phyloP scores from a whole-genome alignment of 257 asterid species.

The Rubia yunnanensis region DNA sequence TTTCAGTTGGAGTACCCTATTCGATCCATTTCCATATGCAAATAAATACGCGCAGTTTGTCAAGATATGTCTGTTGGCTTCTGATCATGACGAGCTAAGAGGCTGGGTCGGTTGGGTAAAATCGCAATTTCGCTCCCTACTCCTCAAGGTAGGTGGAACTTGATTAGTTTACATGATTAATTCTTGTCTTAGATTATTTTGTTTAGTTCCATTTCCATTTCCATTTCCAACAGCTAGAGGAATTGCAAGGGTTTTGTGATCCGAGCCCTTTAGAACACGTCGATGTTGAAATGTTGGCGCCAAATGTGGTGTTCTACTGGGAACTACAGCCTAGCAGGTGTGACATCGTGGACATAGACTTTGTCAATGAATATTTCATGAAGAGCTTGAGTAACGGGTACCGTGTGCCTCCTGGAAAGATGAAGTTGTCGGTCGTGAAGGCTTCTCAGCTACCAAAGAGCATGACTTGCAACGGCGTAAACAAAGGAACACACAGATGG shows the following conservation, averaged over 20 bases:
- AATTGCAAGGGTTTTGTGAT: slow-evolving; percentile 36
- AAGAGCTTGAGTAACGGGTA: slow-evolving; percentile 20
- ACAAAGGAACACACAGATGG: slow-evolving; percentile 12
- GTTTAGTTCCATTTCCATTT: no score
- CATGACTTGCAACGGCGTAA: neutral
- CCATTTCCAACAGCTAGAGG: slow-evolving; percentile 63
- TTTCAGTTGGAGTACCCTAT: no score
- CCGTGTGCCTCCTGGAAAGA: slow-evolving; percentile 26
- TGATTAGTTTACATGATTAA: neutral
- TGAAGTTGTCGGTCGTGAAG: slow-evolving; percentile 31
- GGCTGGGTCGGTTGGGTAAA: no score
- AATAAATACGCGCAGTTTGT: no score
- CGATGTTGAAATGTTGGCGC: slow-evolving; percentile 22
- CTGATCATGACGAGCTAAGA: no score
- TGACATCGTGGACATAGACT: slow-evolving; percentile 16
- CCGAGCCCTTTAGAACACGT: slow-evolving; percentile 44
- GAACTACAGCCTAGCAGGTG: slow-evolving; percentile 30
- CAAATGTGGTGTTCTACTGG: slow-evolving; percentile 42
- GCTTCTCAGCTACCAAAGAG: slow-evolving; percentile 26
- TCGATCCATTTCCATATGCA: no score
- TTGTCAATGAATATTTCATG: slow-evolving; percentile 24
- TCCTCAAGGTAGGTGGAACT: no score
- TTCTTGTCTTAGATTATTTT: no score
- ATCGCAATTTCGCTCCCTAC: no score
- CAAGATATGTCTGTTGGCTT: no score